phyloP scores from a whole-genome alignment of 2,329 filamentous ascomycete species.

The Epichloe bromicola region DNA sequence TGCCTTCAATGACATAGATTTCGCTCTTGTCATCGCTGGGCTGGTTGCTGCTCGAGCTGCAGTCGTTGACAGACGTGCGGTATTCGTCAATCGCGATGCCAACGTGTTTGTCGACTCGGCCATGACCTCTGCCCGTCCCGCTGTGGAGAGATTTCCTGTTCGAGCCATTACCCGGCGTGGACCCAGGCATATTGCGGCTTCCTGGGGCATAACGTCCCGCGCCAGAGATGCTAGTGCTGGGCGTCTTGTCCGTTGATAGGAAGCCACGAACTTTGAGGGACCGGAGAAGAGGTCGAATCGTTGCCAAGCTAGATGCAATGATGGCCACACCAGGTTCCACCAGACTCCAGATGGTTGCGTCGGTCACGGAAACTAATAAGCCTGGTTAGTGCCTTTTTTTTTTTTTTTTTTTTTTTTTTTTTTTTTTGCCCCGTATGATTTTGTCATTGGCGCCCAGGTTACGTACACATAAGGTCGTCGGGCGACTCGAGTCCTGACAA shows the following conservation, averaged over 20 bases:
- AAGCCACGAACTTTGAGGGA: slow-evolving; percentile 35
- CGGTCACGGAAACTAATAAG: slow-evolving; percentile 32
- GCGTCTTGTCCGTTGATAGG: slow-evolving; percentile 25
- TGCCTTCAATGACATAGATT: slow-evolving; percentile 23
- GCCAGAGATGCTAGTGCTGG: slow-evolving; percentile 17
- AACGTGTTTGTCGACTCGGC: slow-evolving; percentile 2
- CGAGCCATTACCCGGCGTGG: slow-evolving; percentile 21
- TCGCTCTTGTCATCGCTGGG: slow-evolving; percentile 14
- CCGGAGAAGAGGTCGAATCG: slow-evolving; percentile 40
- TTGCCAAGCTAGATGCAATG: slow-evolving; percentile 38
- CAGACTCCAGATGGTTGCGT: slow-evolving; percentile 44
- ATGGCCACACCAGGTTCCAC: slow-evolving; percentile 44
- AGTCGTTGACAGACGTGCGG: neutral
- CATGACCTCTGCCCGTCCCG: slow-evolving; percentile 6
- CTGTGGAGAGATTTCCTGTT: slow-evolving; percentile 24
- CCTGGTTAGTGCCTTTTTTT: slow-evolving; percentile 7
- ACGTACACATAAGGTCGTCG: slow-evolving; percentile 36
- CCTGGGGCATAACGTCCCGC: slow-evolving; percentile 15
- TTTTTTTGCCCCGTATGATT: too few relatives aligned
- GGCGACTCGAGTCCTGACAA: slow-evolving; percentile 30
- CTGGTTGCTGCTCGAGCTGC: neutral
- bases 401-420: too few relatives aligned
- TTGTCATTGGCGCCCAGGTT: neutral
- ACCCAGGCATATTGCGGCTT: slow-evolving; percentile 11
- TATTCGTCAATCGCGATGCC: slow-evolving; percentile 11